Evolutionary conservation across 2,329 filamentous ascomycete genomes (phyloP).

Genomic region (Colletotrichum limetticola): DNA sequence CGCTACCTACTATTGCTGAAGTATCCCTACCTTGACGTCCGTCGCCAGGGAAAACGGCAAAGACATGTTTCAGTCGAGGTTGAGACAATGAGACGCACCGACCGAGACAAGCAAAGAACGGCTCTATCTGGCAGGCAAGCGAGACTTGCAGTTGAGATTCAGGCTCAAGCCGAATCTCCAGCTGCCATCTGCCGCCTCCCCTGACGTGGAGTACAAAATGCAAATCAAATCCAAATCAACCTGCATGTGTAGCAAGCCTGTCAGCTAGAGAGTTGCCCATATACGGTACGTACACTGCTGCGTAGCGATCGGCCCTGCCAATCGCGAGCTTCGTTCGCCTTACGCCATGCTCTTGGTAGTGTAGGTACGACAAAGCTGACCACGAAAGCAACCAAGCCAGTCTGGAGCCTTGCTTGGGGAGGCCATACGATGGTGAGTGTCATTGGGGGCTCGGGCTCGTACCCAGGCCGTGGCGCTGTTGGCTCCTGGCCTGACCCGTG

Average conservation of each 20-base stretch:
- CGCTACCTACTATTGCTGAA: not conserved
- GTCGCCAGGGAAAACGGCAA: constrained; percentile 1
- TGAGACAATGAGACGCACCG: constrained; percentile 22
- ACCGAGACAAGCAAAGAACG: constrained; percentile 4
- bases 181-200: constrained; percentile 17
- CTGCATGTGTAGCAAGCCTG: constrained; percentile 7
- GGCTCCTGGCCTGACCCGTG: not conserved
- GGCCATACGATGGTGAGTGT: not conserved
- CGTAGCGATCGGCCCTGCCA: not conserved
- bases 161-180: constrained; percentile 5
- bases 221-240: not conserved
- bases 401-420: not conserved
- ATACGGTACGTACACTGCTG: not conserved
- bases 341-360: not conserved
- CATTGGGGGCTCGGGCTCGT: not conserved
- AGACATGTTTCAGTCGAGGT: constrained; percentile 24
- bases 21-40: not conserved
- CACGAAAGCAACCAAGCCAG: not conserved
- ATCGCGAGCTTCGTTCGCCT: not conserved
- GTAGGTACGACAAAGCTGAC: not conserved
- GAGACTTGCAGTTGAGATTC: constrained; percentile 13
- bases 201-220: not conserved
- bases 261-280: not conserved
- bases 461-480: not conserved
- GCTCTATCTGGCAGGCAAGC: constrained; percentile 17